Percentiles rank a stretch among this genome's conserved stretches.
phyloP scores from a whole-genome alignment of 106 monocot species.

The Dendrobium chrysotoxum region DNA sequence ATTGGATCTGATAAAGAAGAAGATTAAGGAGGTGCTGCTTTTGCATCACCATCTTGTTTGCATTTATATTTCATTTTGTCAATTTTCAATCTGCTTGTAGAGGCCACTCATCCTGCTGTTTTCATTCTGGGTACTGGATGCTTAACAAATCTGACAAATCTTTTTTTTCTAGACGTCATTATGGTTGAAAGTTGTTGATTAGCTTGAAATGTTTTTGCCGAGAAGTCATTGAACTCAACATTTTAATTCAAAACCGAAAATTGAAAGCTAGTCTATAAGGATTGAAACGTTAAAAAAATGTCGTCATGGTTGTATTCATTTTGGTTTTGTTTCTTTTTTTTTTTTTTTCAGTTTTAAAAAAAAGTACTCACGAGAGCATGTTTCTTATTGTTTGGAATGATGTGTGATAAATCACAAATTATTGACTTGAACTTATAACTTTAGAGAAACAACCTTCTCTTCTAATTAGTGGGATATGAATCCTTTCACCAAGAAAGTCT shows the following conservation, averaged over 20 bases:
- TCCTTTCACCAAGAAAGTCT: no score
- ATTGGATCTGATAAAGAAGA: constrained; percentile 74
- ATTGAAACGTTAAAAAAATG: neutral
- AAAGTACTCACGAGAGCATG: no score
- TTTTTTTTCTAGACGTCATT: neutral
- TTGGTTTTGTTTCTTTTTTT: no score
- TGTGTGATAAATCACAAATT: no score
- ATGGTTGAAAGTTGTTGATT: neutral
- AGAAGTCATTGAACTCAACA: neutral
- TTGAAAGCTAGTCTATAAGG: neutral
- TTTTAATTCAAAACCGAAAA: neutral
- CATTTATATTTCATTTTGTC: neutral
- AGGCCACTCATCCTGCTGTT: neutral
- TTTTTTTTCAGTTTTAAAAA: no score
- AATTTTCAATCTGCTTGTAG: neutral
- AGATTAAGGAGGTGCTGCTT: constrained; percentile 79
- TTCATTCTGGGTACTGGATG: neutral
- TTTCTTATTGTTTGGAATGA: no score
- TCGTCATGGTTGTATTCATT: neutral
- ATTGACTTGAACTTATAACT: no score
- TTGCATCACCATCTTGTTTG: neutral
- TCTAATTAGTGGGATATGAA: no score
- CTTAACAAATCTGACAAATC: neutral
- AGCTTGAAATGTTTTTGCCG: neutral
- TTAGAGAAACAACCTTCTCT: no score